Percentiles rank a stretch among this genome's conserved stretches.
Conservation (phyloP, 345 rosid genomes). For the Geranium rotundifolium region DNA sequence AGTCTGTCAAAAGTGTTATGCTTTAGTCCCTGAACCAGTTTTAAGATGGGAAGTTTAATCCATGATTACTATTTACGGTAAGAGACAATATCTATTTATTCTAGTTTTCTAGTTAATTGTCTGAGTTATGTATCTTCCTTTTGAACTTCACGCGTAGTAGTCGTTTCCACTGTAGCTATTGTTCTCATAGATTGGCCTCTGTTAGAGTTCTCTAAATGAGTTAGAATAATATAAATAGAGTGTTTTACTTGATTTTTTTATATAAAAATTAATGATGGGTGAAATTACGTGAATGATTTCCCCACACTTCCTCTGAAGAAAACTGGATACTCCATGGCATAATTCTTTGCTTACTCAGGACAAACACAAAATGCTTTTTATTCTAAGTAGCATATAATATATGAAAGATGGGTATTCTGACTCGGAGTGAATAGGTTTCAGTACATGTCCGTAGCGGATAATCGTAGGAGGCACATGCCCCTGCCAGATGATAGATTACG, state of each 20-base stretch:
- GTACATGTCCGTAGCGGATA: constrained; percentile 72
- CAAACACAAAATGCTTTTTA: background rate
- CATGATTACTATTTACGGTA: too few relatives aligned
- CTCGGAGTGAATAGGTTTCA: constrained; percentile 44
- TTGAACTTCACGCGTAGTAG: background rate
- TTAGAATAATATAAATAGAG: background rate
- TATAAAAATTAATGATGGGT: too few relatives aligned
- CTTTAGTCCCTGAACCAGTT: too few relatives aligned
- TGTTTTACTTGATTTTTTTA: too few relatives aligned
- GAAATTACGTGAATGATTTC: too few relatives aligned
- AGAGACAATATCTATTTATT: too few relatives aligned
- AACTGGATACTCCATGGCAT: background rate
- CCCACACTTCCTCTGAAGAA: background rate
- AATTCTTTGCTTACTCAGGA: background rate
- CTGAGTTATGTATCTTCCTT: background rate
- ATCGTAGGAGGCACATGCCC: constrained; percentile 80
- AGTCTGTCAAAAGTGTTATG: too few relatives aligned
- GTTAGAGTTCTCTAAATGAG: background rate
- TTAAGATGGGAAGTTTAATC: too few relatives aligned
- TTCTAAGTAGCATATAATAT: background rate
- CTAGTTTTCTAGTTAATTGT: background rate
- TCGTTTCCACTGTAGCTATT: background rate
- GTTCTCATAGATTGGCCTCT: too few relatives aligned
- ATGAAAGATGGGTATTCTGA: background rate
- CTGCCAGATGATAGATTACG: constrained; percentile 69